These are phyloP conservation scores for Leishmania amazonensis DNA, from an alignment of 208 protist species.

Conservation along the genomic window DNA sequence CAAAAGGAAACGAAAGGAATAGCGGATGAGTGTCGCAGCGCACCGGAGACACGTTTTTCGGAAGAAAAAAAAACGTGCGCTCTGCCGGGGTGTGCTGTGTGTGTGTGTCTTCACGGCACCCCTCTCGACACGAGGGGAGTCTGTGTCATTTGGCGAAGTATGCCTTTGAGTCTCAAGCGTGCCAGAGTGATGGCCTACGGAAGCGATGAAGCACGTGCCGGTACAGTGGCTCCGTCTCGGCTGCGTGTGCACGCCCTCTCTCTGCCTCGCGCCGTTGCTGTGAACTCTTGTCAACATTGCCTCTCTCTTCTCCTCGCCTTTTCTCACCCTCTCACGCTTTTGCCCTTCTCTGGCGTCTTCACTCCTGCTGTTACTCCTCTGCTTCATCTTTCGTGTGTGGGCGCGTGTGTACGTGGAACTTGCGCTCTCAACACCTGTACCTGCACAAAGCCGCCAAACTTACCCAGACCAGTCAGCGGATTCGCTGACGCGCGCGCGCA, in stretches of 20 bases:
- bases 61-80: not conserved
- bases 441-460: no score
- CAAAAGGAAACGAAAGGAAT: not conserved
- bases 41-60: not conserved
- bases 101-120: not conserved
- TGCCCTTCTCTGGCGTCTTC: not conserved
- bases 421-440: no score
- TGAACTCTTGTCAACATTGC: not conserved
- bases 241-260: not conserved
- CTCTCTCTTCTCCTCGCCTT: not conserved
- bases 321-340: not conserved
- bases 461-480: no score
- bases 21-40: not conserved
- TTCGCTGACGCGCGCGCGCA: no score
- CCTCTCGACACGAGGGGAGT: not conserved
- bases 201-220: not conserved
- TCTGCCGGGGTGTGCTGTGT: not conserved
- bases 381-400: constrained; percentile 1
- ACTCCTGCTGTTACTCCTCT: not conserved
- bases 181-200: not conserved
- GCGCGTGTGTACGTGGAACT: not conserved
- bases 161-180: not conserved
- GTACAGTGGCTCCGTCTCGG: not conserved
- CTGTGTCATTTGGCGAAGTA: not conserved
- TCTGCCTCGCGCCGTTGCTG: not conserved